phyloP scores from a whole-genome alignment of 2,329 filamentous ascomycete genomes.

The Chrysoporthe deuterocubensis region DNA sequence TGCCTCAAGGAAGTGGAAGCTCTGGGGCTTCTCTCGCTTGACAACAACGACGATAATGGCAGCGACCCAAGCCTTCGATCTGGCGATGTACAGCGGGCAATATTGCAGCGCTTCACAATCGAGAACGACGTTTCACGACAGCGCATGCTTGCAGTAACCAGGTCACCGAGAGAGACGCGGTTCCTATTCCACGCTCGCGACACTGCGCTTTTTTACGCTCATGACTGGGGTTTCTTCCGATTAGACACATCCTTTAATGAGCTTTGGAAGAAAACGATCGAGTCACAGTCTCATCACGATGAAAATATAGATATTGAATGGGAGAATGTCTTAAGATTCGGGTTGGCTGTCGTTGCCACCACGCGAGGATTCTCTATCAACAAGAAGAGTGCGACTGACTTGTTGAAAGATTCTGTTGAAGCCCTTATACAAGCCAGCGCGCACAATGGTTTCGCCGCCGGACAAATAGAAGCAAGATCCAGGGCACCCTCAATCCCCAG shows the following conservation, averaged over 20 bases:
- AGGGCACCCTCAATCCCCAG: not conserved
- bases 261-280: conserved; percentile 27
- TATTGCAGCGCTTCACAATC: conserved; percentile 26
- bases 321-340: conserved; percentile 29
- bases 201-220: conserved; percentile 27
- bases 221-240: conserved; percentile 2
- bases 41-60: not conserved
- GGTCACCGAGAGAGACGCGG: conserved; percentile 26
- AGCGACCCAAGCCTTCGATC: not conserved
- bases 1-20: conserved; percentile 25
- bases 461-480: not conserved
- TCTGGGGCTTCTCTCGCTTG: not conserved
- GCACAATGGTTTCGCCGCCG: conserved; percentile 2
- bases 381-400: not conserved
- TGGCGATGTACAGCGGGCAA: conserved; percentile 19
- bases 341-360: conserved; percentile 16
- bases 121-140: conserved; percentile 23
- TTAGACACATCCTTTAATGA: conserved; percentile 8
- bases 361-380: not conserved
- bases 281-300: conserved; percentile 23
- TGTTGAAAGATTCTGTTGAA: not conserved
- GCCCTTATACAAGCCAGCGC: not conserved
- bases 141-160: conserved; percentile 29
- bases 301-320: conserved; percentile 21
- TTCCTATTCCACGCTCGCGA: conserved; percentile 32